Evolutionary conservation across 164 flowering plant genomes (phyloP).

Genomic region (Annona squamosa): DNA sequence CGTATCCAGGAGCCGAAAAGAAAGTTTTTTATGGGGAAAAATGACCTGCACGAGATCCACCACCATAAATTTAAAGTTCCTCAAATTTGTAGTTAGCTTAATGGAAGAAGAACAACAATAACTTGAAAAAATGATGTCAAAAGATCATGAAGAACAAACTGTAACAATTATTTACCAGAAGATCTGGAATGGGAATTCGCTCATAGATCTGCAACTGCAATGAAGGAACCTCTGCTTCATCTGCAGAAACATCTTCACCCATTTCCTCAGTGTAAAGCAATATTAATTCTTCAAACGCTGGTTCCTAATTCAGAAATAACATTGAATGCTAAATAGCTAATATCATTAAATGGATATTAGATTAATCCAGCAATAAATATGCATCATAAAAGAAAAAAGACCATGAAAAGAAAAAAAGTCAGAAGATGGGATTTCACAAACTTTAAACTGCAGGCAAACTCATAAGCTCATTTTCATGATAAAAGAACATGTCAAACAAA

Average conservation of each 20-base stretch:
- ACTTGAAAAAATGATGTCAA: neutral
- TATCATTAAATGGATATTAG: neutral
- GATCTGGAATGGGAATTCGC: conserved; percentile 90
- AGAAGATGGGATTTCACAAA: too few species aligned
- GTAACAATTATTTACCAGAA: conserved; percentile 48
- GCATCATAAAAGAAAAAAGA: neutral
- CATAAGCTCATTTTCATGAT: too few species aligned
- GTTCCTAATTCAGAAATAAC: conserved; percentile 46
- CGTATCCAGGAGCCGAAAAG: conserved; percentile 90
- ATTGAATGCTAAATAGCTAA: conserved; percentile 1
- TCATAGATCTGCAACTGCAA: conserved; percentile 80
- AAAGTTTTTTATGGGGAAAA: conserved; percentile 93
- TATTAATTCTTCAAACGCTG: conserved; percentile 84
- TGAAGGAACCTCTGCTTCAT: conserved; percentile 38
- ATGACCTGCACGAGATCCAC: conserved; percentile 57
- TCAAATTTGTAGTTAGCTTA: neutral
- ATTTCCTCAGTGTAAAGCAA: conserved; percentile 64
- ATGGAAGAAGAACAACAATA: neutral
- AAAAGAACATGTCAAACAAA: too few species aligned
- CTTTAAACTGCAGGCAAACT: too few species aligned
- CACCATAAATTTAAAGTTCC: neutral
- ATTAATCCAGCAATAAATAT: neutral
- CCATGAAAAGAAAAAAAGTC: too few species aligned
- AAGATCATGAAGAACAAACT: neutral
- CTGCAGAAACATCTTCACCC: conserved; percentile 21